phyloP scores from a whole-genome alignment of 2,329 filamentous ascomycete genomes.

The Alternaria arborescens region DNA sequence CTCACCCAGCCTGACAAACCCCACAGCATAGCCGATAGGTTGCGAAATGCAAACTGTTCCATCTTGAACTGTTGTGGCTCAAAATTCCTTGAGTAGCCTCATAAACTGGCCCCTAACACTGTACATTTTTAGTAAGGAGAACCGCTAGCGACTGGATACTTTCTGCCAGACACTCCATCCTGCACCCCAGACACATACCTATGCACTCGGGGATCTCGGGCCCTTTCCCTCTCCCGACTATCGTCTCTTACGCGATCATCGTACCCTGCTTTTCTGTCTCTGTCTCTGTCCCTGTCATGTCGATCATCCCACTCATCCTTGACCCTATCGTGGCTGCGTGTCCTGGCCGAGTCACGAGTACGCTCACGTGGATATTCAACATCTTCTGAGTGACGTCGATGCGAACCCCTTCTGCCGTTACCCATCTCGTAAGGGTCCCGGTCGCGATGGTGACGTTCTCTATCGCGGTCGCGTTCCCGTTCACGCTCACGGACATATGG shows the following conservation, averaged over 20 bases:
- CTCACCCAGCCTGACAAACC: background rate
- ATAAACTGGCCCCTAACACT: slow-evolving; percentile 29
- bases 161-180: slow-evolving; percentile 46
- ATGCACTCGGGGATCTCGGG: slow-evolving; percentile 37
- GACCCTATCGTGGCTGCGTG: slow-evolving; percentile 40
- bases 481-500: slow-evolving; percentile 31
- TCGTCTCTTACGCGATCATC: slow-evolving; percentile 15
- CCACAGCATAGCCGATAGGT: background rate
- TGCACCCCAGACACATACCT: slow-evolving; percentile 47
- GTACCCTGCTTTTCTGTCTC: slow-evolving; percentile 3
- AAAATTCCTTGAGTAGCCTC: slow-evolving; percentile 33
- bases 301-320: slow-evolving; percentile 40
- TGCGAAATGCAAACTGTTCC: background rate
- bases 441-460: slow-evolving; percentile 23
- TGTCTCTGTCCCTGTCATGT: slow-evolving; percentile 11
- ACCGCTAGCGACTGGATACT: slow-evolving; percentile 39
- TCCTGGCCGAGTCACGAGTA: slow-evolving; percentile 28
- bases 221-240: slow-evolving; percentile 25
- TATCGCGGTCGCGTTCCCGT: slow-evolving; percentile 25
- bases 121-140: slow-evolving; percentile 29
- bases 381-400: slow-evolving; percentile 36
- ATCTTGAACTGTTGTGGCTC: slow-evolving; percentile 7
- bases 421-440: slow-evolving; percentile 21
- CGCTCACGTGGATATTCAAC: slow-evolving; percentile 37
- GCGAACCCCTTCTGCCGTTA: slow-evolving; percentile 21